These are phyloP conservation scores for Neonectria sp. DNA, from an alignment of 2,329 filamentous ascomycete species.

Conservation along the genomic window DNA sequence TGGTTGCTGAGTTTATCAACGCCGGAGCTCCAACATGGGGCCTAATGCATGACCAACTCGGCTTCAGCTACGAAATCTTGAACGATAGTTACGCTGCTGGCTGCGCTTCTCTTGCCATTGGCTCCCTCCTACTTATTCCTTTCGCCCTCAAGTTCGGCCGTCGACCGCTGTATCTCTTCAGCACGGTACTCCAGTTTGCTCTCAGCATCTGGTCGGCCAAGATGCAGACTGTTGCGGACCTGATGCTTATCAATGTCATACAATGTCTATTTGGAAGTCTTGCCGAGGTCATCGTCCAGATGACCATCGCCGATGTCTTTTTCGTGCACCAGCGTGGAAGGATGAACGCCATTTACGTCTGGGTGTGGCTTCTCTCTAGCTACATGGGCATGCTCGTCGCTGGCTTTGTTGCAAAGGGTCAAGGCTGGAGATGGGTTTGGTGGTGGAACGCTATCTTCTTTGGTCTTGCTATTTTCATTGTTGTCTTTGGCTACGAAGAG, in stretches of 20 bases:
- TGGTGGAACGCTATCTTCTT: conserved; percentile 62
- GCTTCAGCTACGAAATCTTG: conserved; percentile 56
- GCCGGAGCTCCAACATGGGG: conserved; percentile 53
- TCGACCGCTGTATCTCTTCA: conserved; percentile 59
- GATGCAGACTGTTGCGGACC: conserved; percentile 16
- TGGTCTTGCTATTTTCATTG: conserved; percentile 53
- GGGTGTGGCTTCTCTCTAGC: conserved; percentile 36
- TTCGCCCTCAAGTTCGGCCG: conserved; percentile 63
- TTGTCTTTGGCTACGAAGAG: conserved; percentile 60
- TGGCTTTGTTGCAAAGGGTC: conserved; percentile 51
- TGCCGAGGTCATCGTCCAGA: conserved; percentile 60
- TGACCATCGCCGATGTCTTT: conserved; percentile 64
- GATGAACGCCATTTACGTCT: conserved; percentile 64
- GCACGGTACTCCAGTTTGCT: conserved; percentile 8
- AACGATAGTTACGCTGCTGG: conserved; percentile 63
- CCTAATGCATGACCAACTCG: conserved; percentile 58
- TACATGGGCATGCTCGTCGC: conserved; percentile 57
- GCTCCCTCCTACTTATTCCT: conserved; percentile 60
- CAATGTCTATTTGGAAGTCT: conserved; percentile 46
- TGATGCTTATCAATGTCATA: conserved; percentile 53
- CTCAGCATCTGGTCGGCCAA: conserved; percentile 26
- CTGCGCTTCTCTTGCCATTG: conserved; percentile 58
- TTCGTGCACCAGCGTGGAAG: conserved; percentile 63
- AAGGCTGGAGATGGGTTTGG: conserved; percentile 66
- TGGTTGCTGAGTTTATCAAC: conserved; percentile 28